Evolutionary conservation across 1,284 basidiomycete species (phyloP), one percentile per base, ranked within the genome.

Genomic region (Ustilago sp.): DNA sequence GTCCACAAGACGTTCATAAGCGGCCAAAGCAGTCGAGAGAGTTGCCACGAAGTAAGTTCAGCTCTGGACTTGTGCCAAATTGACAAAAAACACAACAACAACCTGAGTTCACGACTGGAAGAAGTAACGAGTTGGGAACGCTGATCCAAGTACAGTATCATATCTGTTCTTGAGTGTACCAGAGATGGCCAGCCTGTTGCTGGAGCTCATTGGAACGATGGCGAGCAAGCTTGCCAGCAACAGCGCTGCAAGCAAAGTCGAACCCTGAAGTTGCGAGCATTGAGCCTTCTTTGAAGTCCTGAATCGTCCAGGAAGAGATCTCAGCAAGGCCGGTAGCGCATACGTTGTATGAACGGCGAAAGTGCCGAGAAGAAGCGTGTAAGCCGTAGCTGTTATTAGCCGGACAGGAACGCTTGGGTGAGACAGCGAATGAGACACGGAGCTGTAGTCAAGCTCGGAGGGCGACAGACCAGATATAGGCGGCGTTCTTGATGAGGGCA

Each of bases 391-490:
- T 59, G 62, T 63, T n/a, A 62, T 13, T 36, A 45, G 0, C 4
- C 64, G 52, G 3, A 72, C 64, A 4, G 17, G 9, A 6, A 23
- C 3, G 31, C 58, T 62, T 2, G 59, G 55, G 50, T 66, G 67
- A 8, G 67, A 74, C n/a, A 69, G 67, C 12, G 68, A 39, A 35
- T 67, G 57, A 3, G 74, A 58, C 12, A 85, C 83, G 61, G 80
- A 82, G n/a, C 73, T 61, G 63, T 81, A 75, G 35, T 84, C 83
- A 3, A 84, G 69, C 51, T 82, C 77, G 8, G 79, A 74, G 3
- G 83, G 81, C 1, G 79, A 80, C 15, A 83, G 64, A 9, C 55
- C 52, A 11, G 47, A 36, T 53, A 81, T 80, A 3, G 81, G 79
- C 5, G 68, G 36, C 0, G 15, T 15, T 9, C 41, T 7, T 2